Percentiles rank a stretch among this genome's conserved stretches.
Conservation (phyloP, 257 asterid genomes). For the Nicotiana otophora region DNA sequence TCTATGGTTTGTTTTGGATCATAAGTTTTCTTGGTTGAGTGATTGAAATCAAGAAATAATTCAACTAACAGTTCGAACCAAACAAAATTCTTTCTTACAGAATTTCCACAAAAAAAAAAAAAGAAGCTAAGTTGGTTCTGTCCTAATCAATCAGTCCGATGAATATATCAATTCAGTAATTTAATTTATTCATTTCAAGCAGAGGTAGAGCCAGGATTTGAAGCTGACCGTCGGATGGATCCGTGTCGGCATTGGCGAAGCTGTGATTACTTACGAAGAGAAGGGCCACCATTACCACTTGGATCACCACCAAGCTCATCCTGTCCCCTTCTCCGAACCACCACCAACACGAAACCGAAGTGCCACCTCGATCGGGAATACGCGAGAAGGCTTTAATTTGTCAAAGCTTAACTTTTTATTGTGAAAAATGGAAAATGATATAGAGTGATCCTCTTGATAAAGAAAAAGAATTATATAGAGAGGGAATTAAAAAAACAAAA, state of each 20-base stretch:
- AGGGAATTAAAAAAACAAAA: background rate
- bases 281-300: constrained; percentile 14
- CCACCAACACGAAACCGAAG: constrained; percentile 15
- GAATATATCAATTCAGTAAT: background rate
- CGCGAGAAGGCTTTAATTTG: constrained; percentile 17
- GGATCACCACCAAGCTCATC: constrained; percentile 31
- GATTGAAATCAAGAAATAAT: too few relatives aligned
- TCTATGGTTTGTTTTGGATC: too few relatives aligned
- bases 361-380: constrained; percentile 9
- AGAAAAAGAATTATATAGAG: background rate
- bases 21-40: too few relatives aligned
- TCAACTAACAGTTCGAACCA: too few relatives aligned
- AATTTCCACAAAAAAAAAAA: background rate
- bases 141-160: background rate
- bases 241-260: constrained; percentile 31
- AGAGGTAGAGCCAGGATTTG: too few relatives aligned
- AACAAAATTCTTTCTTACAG: background rate
- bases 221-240: constrained; percentile 35
- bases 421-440: background rate
- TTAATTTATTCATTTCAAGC: background rate
- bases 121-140: background rate
- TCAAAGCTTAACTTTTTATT: background rate
- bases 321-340: constrained; percentile 34
- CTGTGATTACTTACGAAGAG: constrained; percentile 16
- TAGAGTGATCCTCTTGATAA: background rate